A percentile compares a stretch with the other conserved stretches of the same genome.
phyloP scores from a whole-genome alignment of 148 eudicot genomes.

The Polygonum aviculare region DNA sequence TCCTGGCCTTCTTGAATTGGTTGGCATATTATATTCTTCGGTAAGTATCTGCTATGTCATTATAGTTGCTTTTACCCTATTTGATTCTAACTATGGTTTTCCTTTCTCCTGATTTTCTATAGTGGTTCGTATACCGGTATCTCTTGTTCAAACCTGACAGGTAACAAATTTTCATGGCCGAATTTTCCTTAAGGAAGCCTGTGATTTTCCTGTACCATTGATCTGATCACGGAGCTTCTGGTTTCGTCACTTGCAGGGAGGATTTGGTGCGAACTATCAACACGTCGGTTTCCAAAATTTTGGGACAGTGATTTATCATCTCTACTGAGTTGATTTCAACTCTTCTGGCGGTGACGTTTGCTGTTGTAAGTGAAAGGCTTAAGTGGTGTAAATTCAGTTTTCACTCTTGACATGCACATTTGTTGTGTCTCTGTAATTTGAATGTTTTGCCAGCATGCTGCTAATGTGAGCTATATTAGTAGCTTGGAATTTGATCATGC shows the following conservation, averaged over 20 bases:
- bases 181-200: not conserved
- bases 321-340: not conserved
- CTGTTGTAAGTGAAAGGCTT: not conserved
- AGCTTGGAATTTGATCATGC: not conserved
- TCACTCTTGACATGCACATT: not conserved
- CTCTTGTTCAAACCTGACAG: slow-evolving; percentile 95
- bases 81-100: slow-evolving; percentile 17
- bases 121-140: slow-evolving; percentile 92
- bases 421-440: not conserved
- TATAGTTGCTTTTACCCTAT: not conserved
- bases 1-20: slow-evolving; percentile 59
- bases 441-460: not conserved
- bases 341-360: not conserved
- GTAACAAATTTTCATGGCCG: slow-evolving; percentile 23
- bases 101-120: slow-evolving; percentile 21
- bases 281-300: slow-evolving; percentile 61
- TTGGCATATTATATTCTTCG: slow-evolving; percentile 74
- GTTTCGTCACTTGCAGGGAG: slow-evolving; percentile 39
- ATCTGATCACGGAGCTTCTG: slow-evolving; percentile 1
- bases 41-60: slow-evolving; percentile 33
- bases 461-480: not conserved
- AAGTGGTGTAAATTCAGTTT: not conserved
- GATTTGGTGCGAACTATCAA: slow-evolving; percentile 45
- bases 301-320: slow-evolving; percentile 54
- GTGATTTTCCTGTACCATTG: not conserved